These are phyloP conservation scores for Insectozyma bohioensis DNA, from an alignment of 1,139 yeast species.

Conservation along the genomic window DNA sequence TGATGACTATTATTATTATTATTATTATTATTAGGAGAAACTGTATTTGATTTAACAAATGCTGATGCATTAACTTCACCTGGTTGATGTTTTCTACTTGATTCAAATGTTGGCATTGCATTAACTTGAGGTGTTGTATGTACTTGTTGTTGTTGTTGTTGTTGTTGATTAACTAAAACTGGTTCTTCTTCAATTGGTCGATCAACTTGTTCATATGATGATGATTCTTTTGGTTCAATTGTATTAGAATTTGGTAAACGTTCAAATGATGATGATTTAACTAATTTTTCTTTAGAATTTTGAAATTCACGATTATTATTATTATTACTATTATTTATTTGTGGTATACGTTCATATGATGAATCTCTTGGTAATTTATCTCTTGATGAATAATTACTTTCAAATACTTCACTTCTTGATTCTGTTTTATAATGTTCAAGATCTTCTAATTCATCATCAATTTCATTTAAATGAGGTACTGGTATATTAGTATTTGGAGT, in stretches of 20 bases:
- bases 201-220: slow-evolving; percentile 5
- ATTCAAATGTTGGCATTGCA: slow-evolving; percentile 4
- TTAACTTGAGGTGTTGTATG: slow-evolving; percentile 3
- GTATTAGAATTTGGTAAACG: not conserved
- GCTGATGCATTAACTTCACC: slow-evolving; percentile 8
- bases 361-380: too few relatives aligned
- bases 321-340: too few relatives aligned
- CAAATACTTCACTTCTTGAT: not conserved
- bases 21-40: not conserved
- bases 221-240: slow-evolving; percentile 2
- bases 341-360: too few relatives aligned
- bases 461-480: slow-evolving; percentile 11
- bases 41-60: slow-evolving; percentile 5
- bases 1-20: not conserved
- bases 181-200: slow-evolving; percentile 1
- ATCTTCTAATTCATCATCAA: slow-evolving; percentile 6
- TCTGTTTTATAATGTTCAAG: too few relatives aligned
- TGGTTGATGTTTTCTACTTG: not conserved
- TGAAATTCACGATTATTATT: too few relatives aligned
- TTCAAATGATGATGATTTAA: not conserved
- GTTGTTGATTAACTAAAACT: not conserved
- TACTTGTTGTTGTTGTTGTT: too few relatives aligned
- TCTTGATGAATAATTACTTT: slow-evolving; percentile 1
- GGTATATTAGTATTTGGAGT: slow-evolving; percentile 5
- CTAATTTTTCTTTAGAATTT: too few relatives aligned